Base-by-base conservation (phyloP, 306 rosid species). In the Malus orientalis region DNA sequence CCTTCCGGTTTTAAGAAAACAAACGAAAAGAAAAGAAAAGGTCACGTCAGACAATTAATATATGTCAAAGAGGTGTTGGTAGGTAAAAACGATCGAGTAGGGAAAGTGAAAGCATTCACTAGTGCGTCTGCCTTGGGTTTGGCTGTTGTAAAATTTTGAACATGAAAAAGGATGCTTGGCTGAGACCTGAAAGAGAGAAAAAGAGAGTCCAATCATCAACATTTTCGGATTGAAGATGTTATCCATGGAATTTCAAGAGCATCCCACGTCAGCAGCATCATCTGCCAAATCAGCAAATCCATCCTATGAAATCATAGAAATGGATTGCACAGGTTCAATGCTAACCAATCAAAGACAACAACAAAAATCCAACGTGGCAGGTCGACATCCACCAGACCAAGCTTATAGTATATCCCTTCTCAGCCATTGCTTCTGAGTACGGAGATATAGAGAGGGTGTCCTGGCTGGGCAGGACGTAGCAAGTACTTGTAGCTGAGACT, bases 321-420 rank as follows among this genome's bases (percentile, higher is more conserved):
- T 71, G 93, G 99, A 95, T 95, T 84, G 53, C 94, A 62, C 73
- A 62, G 68, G 77, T 78, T 64, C 36, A 61, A 36, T 47, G 44
- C n/a, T 20, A n/a, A 80, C 98, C 94, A 89, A 91, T 87, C 82
- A 82, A 53, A 65, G 6, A 65, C 70, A 78, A 64, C 63, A 76
- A 82, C 81, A 78, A 68, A 57, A 75, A 85, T 87, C 96, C 85
- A 8, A 88, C 76, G 71, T 92, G 97, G 88, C 97, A 89, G n/a
- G 79, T 88, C 87, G 33, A 86, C 89, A 75, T 88, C 97, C 99
- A 92, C 97, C 74, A 76, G 84, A 71, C 72, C 86, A 89, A 85
- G 84, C 90, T 78, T 95, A 87, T 88, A 90, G 88, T 19, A 74
- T 81, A 85, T 74, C 29, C 4, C 27, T 4, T 74, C 73, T 54